Percentiles rank a stretch among this genome's conserved stretches.
Conservation (phyloP, 352 stramenopile species). For the Globisporangium carolinianum region DNA sequence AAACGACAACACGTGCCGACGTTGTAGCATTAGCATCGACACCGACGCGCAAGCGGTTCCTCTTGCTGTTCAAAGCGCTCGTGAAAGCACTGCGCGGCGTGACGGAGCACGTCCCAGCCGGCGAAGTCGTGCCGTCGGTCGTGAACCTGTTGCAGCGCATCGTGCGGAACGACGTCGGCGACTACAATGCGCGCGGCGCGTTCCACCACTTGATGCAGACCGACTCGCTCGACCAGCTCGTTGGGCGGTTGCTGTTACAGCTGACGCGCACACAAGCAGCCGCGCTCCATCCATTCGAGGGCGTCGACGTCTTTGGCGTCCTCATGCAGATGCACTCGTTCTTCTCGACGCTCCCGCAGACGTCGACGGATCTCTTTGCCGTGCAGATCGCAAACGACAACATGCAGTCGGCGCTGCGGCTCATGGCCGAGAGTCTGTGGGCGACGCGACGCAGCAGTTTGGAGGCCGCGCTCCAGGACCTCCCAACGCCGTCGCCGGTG, state of each 20-base stretch:
- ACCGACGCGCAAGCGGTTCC: conserved; percentile 30
- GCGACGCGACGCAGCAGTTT: conserved; percentile 45
- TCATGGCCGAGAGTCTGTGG: conserved; percentile 59
- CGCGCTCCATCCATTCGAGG: conserved; percentile 59
- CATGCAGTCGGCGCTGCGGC: conserved; percentile 59
- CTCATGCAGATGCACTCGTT: conserved; percentile 86
- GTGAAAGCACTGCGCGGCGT: conserved; percentile 52
- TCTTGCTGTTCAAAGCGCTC: conserved; percentile 68
- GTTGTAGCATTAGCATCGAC: conserved; percentile 8
- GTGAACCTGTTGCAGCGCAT: conserved; percentile 78
- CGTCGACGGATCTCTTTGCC: conserved; percentile 51
- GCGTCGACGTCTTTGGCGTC: conserved; percentile 74
- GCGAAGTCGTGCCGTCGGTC: conserved; percentile 68
- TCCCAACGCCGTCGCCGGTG: conserved; percentile 49
- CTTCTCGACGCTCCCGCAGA: conserved; percentile 64
- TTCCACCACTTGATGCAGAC: conserved; percentile 70
- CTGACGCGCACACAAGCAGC: conserved; percentile 52
- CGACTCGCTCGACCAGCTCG: conserved; percentile 72
- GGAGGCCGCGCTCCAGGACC: conserved; percentile 49
- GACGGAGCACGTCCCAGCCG: conserved; percentile 49
- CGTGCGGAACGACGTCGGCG: conserved; percentile 68
- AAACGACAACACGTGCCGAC: no score
- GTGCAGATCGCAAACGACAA: conserved; percentile 71
- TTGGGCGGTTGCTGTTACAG: conserved; percentile 65
- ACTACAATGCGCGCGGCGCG: conserved; percentile 69